Percentiles rank a stretch among this genome's conserved stretches.
phyloP scores from a whole-genome alignment of 176 grass and related monocot genomes.

The Zoysia pacifica region DNA sequence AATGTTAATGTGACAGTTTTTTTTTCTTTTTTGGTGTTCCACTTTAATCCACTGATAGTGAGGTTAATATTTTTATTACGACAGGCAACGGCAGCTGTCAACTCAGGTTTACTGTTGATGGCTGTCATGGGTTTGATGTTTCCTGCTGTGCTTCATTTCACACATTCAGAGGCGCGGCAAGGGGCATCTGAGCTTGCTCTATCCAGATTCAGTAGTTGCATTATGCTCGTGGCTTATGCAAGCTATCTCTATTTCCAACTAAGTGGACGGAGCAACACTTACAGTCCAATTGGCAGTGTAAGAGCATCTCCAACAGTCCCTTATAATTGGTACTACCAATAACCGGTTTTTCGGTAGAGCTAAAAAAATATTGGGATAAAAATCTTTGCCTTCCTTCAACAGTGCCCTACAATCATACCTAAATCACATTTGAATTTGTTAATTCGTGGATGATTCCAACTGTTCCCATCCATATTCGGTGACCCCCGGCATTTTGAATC shows the following conservation, averaged over 20 bases:
- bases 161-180: constrained; percentile 58
- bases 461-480: too few species aligned
- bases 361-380: too few species aligned
- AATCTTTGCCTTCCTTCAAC: too few species aligned
- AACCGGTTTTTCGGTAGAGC: too few species aligned
- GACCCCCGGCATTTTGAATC: too few species aligned
- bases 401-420: too few species aligned
- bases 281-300: constrained; percentile 62
- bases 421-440: too few species aligned
- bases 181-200: constrained; percentile 59
- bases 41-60: constrained; percentile 6
- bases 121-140: constrained; percentile 81
- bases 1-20: constrained; percentile 16
- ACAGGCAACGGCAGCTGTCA: constrained; percentile 64
- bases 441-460: too few species aligned
- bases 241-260: constrained; percentile 82
- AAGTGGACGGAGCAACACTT: constrained; percentile 51
- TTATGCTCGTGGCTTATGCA: constrained; percentile 82
- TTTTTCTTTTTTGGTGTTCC: background rate
- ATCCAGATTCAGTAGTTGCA: constrained; percentile 78
- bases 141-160: constrained; percentile 80
- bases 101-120: constrained; percentile 79
- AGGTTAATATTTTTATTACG: constrained; percentile 28
- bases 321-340: too few species aligned
- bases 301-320: background rate